These are phyloP conservation scores for Saturnispora diversa DNA, from an alignment of 805 yeast genomes.

Conservation along the genomic window DNA sequence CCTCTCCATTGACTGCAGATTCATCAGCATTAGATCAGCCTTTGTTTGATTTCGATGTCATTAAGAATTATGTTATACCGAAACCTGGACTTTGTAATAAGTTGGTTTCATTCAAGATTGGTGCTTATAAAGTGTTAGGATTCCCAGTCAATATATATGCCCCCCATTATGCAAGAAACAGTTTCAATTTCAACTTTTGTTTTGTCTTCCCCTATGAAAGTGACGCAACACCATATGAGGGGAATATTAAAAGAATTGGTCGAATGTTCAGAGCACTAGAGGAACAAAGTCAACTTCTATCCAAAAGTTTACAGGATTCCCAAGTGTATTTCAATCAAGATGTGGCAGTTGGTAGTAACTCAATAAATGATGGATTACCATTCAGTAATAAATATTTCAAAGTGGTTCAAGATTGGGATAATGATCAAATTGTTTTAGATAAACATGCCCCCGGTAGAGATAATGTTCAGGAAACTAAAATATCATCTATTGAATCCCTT, in stretches of 20 bases:
- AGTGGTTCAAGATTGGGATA: slow-evolving; percentile 27
- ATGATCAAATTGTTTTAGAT: slow-evolving; percentile 20
- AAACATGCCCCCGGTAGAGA: slow-evolving; percentile 18
- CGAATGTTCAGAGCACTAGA: slow-evolving; percentile 84
- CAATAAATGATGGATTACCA: slow-evolving; percentile 9
- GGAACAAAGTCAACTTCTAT: slow-evolving; percentile 74
- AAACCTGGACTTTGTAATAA: slow-evolving; percentile 85
- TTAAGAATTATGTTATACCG: slow-evolving; percentile 88
- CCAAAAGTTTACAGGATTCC: slow-evolving; percentile 42
- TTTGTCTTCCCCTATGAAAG: slow-evolving; percentile 81
- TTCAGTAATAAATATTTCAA: slow-evolving; percentile 24
- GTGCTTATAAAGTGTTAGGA: slow-evolving; percentile 66
- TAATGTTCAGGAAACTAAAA: slow-evolving; percentile 22
- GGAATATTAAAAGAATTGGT: slow-evolving; percentile 76
- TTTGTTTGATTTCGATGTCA: slow-evolving; percentile 70
- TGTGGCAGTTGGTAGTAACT: neutral
- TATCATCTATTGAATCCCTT: slow-evolving; percentile 58
- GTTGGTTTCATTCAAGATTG: slow-evolving; percentile 64
- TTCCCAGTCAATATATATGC: slow-evolving; percentile 81
- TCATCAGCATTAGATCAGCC: slow-evolving; percentile 29
- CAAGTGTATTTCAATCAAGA: slow-evolving; percentile 33
- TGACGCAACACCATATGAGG: slow-evolving; percentile 79
- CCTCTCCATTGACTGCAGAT: slow-evolving; percentile 29
- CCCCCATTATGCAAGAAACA: slow-evolving; percentile 74
- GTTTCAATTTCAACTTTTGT: slow-evolving; percentile 87